Percentiles rank a stretch among this genome's conserved stretches.
Evolutionary conservation across 2,329 filamentous ascomycete species (phyloP).

Genomic region (Colletotrichum sp.): DNA sequence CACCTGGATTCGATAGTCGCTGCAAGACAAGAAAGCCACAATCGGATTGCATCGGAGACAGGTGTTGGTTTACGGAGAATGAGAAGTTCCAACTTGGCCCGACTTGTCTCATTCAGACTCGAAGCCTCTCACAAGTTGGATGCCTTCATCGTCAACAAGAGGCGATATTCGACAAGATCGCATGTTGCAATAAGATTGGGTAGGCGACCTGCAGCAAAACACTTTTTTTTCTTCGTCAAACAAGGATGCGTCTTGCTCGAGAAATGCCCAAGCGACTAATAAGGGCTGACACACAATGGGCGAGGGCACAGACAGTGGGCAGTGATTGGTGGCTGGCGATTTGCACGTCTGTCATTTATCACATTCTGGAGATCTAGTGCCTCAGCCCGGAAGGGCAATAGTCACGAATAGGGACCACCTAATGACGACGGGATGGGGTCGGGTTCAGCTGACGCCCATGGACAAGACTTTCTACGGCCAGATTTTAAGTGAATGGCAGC

Average conservation of each 20-base stretch:
- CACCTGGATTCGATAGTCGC: conserved; percentile 1
- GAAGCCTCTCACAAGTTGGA: background rate
- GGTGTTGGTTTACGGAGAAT: background rate
- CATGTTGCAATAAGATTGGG: background rate
- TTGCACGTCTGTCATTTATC: conserved; percentile 3
- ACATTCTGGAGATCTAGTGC: conserved; percentile 9
- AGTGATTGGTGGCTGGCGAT: background rate
- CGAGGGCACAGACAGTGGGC: background rate
- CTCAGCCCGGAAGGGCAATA: conserved; percentile 12
- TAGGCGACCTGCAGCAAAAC: background rate
- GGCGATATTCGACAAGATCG: background rate
- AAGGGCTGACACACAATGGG: background rate
- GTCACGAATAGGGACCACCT: background rate
- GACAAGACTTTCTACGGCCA: background rate
- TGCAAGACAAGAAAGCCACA: conserved; percentile 5
- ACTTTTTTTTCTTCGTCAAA: background rate
- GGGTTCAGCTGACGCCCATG: background rate
- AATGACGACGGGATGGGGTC: background rate
- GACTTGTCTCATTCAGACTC: conserved; percentile 2
- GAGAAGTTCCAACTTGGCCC: background rate
- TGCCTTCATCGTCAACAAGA: conserved; percentile 1
- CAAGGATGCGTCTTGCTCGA: background rate
- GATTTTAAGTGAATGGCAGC: background rate
- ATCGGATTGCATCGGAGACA: conserved; percentile 4
- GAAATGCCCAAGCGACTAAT: background rate